A percentile compares a stretch with the other conserved stretches of the same genome.
phyloP scores from a whole-genome alignment of 169 alveolate species.

The Theileria annulata region DNA sequence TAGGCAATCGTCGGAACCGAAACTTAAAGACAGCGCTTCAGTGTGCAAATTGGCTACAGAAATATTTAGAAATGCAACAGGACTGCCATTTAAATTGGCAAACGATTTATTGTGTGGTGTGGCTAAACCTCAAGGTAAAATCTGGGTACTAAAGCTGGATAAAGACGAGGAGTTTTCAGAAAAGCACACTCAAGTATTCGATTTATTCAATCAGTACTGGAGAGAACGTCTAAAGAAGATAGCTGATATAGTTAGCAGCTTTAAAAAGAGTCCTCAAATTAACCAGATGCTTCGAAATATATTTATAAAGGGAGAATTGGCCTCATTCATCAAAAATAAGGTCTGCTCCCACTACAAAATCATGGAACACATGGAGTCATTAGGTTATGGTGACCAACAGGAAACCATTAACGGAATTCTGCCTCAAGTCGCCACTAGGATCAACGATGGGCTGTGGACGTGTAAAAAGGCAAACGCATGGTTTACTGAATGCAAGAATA shows the following conservation, averaged over 20 bases:
- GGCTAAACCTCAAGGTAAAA: conserved; percentile 57
- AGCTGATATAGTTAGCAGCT: conserved; percentile 36
- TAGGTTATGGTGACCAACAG: conserved; percentile 45
- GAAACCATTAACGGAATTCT: conserved; percentile 29
- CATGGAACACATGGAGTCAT: conserved; percentile 24
- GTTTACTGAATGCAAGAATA: neutral
- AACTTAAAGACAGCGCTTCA: conserved; percentile 41
- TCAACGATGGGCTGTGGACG: neutral
- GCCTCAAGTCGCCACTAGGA: conserved; percentile 52
- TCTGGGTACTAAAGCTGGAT: conserved; percentile 53
- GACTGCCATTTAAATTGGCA: conserved; percentile 45
- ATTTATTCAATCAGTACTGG: conserved; percentile 45
- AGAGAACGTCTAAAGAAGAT: conserved; percentile 27
- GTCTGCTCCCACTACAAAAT: conserved; percentile 42
- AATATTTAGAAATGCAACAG: conserved; percentile 47
- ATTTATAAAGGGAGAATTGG: conserved; percentile 36
- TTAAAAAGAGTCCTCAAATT: conserved; percentile 25
- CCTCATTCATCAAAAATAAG: conserved; percentile 24
- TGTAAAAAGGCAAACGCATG: neutral
- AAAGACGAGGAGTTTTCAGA: conserved; percentile 41
- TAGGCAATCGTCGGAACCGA: conserved; percentile 31
- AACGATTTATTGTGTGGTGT: conserved; percentile 43
- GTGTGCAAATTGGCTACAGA: conserved; percentile 52
- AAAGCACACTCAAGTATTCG: conserved; percentile 22
- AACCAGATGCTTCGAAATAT: conserved; percentile 45